Percentiles rank a stretch among this genome's conserved stretches.
Conservation (phyloP, 2,329 filamentous ascomycete species). For the Colletotrichum liriopes region DNA sequence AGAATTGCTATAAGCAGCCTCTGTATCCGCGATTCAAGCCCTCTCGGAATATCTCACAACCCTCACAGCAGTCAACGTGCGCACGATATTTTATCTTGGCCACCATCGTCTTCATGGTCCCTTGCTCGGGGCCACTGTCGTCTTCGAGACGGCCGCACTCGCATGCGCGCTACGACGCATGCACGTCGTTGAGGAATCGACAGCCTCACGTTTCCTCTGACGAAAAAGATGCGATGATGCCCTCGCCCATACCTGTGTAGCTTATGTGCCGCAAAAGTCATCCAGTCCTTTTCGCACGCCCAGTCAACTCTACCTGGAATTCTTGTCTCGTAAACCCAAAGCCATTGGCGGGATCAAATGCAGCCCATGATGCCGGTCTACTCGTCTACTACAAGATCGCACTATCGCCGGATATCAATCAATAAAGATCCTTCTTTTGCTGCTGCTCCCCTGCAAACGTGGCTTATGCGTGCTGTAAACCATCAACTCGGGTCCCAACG, state of each 20-base stretch:
- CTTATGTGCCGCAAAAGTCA: neutral
- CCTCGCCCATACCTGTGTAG: neutral
- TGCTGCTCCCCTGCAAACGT: neutral
- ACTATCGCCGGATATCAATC: neutral
- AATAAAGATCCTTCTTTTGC: too few species aligned
- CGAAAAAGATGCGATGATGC: constrained; percentile 10
- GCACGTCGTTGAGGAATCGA: constrained; percentile 15
- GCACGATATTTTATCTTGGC: neutral
- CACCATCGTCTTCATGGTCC: constrained; percentile 6
- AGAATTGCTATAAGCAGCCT: constrained; percentile 6
- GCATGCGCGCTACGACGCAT: constrained; percentile 3
- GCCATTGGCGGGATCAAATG: neutral
- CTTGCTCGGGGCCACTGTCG: constrained; percentile 1
- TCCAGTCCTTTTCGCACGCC: neutral
- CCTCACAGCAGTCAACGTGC: neutral
- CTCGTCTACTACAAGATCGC: constrained; percentile 1
- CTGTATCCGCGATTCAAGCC: constrained; percentile 7
- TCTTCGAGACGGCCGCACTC: constrained; percentile 3
- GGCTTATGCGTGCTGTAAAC: constrained; percentile 7
- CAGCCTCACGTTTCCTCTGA: neutral
- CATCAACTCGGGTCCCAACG: constrained; percentile 8
- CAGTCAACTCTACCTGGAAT: neutral
- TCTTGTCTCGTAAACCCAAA: constrained; percentile 6
- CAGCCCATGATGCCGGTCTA: neutral
- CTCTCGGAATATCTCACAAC: constrained; percentile 5